Evolutionary conservation across 192 early-diverging fungal genomes (phyloP).

Genomic region (Rhizophagus clarus): DNA sequence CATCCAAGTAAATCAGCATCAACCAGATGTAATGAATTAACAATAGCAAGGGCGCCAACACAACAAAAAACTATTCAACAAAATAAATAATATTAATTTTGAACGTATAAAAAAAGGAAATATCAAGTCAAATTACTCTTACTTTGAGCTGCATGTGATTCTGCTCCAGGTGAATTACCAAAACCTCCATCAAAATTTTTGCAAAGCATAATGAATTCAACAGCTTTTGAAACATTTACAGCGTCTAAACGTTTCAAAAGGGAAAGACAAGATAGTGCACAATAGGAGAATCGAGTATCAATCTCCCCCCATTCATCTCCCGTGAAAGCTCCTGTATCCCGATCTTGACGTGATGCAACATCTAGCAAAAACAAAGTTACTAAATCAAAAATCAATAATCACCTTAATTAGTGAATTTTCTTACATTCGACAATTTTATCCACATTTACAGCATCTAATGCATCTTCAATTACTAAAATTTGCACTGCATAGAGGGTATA

Average conservation of each 20-base stretch:
- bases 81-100: background rate
- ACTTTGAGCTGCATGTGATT: constrained; percentile 88
- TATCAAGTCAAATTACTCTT: constrained; percentile 3
- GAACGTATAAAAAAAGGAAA: constrained; percentile 15
- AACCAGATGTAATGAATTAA: constrained; percentile 73
- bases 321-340: constrained; percentile 73
- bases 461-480: constrained; percentile 79
- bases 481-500: constrained; percentile 93
- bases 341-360: constrained; percentile 63
- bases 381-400: background rate
- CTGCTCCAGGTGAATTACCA: constrained; percentile 85
- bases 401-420: background rate
- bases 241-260: constrained; percentile 70
- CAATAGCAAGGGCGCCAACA: constrained; percentile 85
- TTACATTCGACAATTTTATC: constrained; percentile 71
- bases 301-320: constrained; percentile 95
- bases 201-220: constrained; percentile 73
- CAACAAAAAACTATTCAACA: constrained; percentile 77
- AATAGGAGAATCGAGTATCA: constrained; percentile 93
- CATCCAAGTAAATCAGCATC: constrained; percentile 82
- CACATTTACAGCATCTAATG: constrained; percentile 73
- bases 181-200: constrained; percentile 98
- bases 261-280: constrained; percentile 77
- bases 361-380: constrained; percentile 43
- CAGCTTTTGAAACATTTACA: constrained; percentile 59